phyloP scores from a whole-genome alignment of 192 early-diverging fungal genomes.

The Umbelopsis isabellina region DNA sequence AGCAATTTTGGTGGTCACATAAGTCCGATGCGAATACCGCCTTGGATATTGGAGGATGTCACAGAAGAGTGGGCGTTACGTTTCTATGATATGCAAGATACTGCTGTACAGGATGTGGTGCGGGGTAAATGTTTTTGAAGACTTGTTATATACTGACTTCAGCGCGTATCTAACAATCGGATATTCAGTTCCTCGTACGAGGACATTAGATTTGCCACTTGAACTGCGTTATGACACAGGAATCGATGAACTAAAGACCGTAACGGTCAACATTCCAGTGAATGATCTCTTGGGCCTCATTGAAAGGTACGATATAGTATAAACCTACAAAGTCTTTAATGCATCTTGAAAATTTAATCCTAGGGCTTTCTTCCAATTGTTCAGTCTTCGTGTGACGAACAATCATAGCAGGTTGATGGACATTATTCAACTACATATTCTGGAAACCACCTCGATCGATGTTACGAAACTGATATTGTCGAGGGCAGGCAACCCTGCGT shows the following conservation, averaged over 20 bases:
- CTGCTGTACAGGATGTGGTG: neutral
- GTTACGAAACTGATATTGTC: conserved; percentile 3
- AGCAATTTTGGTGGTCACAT: conserved; percentile 14
- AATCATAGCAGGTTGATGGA: neutral
- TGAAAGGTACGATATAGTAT: neutral
- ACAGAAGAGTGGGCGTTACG: conserved; percentile 5
- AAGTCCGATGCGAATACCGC: conserved; percentile 12
- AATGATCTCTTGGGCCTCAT: neutral
- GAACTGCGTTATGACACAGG: conserved; percentile 9
- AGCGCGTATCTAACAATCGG: neutral
- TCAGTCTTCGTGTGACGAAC: neutral
- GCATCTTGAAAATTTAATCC: neutral
- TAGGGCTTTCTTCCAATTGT: neutral
- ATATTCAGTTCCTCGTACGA: neutral
- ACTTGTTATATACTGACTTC: too few species aligned
- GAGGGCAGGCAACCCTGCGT: conserved; percentile 3
- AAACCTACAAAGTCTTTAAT: neutral
- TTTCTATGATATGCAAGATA: neutral
- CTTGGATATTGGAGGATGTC: neutral
- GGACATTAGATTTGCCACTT: conserved; percentile 1
- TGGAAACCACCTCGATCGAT: conserved; percentile 7
- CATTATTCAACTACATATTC: neutral
- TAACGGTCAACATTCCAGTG: neutral
- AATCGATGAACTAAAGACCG: neutral
- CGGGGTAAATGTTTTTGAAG: neutral